Conservation (phyloP, 768 basidiomycete species). For the Heimioporus sp. region DNA sequence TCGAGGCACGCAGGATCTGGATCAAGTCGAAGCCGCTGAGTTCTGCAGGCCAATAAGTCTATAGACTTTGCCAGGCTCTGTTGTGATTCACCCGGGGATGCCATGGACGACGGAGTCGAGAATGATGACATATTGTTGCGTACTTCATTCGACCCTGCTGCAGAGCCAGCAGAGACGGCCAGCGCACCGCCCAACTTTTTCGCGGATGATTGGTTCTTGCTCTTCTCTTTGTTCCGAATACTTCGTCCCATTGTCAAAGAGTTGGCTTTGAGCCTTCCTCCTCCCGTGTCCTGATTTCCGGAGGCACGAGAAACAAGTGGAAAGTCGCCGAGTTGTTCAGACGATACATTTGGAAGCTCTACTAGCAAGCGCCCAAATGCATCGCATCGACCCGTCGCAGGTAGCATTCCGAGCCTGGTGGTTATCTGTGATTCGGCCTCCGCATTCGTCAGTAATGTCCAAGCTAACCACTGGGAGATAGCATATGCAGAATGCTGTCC, state of each 20-base stretch:
- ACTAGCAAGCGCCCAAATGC: conserved; percentile 3
- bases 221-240: too few relatives aligned
- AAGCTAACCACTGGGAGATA: neutral
- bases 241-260: neutral
- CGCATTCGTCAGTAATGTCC: neutral
- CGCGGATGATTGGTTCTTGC: too few relatives aligned
- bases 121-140: neutral
- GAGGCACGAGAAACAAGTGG: neutral
- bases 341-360: neutral
- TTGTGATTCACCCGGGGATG: too few relatives aligned
- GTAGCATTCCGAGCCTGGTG: neutral
- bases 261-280: neutral
- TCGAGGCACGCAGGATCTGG: neutral
- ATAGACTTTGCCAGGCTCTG: neutral
- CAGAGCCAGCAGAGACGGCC: neutral
- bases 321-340: neutral
- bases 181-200: neutral
- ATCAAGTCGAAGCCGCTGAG: neutral
- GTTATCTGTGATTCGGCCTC: neutral
- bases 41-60: neutral
- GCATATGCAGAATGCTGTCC: too few relatives aligned
- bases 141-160: neutral
- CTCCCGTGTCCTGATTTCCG: neutral
- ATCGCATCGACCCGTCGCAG: conserved; percentile 3
- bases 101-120: neutral